phyloP scores from a whole-genome alignment of 2,329 filamentous ascomycete genomes.

The Aspergillus awamori region DNA sequence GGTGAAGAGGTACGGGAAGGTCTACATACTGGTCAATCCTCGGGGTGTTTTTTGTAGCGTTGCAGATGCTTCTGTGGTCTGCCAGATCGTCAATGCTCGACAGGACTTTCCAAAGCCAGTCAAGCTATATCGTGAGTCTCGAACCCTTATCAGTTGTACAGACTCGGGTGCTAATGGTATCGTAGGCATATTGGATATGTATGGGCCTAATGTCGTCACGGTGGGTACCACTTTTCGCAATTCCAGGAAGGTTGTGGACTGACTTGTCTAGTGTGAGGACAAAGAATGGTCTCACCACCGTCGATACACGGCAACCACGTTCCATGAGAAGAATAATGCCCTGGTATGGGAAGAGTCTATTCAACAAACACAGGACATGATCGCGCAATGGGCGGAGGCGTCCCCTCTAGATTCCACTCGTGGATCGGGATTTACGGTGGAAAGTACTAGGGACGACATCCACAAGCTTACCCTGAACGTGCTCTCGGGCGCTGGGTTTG shows the following conservation, averaged over 20 bases:
- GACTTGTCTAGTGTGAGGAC: slow-evolving; percentile 27
- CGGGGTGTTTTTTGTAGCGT: slow-evolving; percentile 17
- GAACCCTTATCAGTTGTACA: background rate
- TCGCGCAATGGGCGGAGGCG: slow-evolving; percentile 24
- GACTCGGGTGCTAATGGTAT: background rate
- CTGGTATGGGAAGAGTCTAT: slow-evolving; percentile 45
- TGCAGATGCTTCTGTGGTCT: slow-evolving; percentile 21
- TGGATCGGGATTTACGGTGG: slow-evolving; percentile 12
- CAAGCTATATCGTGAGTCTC: slow-evolving; percentile 5
- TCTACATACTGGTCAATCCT: slow-evolving; percentile 20
- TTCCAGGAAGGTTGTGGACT: background rate
- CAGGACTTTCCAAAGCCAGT: slow-evolving; percentile 22
- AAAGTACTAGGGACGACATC: slow-evolving; percentile 34
- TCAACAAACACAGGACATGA: slow-evolving; percentile 37
- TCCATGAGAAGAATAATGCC: slow-evolving; percentile 48
- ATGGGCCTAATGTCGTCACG: slow-evolving; percentile 38
- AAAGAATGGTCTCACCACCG: slow-evolving; percentile 50
- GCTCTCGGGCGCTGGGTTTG: slow-evolving; percentile 42
- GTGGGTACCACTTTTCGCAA: slow-evolving; percentile 17
- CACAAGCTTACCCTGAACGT: slow-evolving; percentile 42
- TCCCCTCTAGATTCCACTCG: background rate
- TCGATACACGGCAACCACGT: slow-evolving; percentile 45
- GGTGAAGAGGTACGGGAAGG: slow-evolving; percentile 15
- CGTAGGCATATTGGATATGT: slow-evolving; percentile 30
- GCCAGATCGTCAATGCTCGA: slow-evolving; percentile 20